Conservation (phyloP, 768 basidiomycete species). For the Pleurotus cornucopiae region DNA sequence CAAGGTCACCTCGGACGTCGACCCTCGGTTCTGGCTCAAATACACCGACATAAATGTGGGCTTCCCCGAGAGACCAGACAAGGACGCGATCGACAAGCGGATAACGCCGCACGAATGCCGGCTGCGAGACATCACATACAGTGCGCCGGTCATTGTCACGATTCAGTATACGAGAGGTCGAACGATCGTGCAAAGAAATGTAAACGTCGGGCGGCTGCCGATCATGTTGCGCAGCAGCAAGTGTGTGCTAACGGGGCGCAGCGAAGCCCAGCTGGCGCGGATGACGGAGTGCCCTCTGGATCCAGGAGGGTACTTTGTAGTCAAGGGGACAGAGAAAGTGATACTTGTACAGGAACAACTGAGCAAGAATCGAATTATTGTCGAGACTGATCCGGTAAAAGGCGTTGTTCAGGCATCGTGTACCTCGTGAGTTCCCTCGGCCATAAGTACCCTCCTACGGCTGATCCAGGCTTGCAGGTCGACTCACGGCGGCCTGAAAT, state of each 20-base stretch:
- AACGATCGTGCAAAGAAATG: slow-evolving; percentile 81
- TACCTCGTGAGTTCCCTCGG: slow-evolving; percentile 69
- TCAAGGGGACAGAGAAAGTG: slow-evolving; percentile 99
- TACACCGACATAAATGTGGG: slow-evolving; percentile 95
- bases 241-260: slow-evolving; percentile 80
- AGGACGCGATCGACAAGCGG: slow-evolving; percentile 68
- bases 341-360: slow-evolving; percentile 98
- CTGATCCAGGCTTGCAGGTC: slow-evolving; percentile 41
- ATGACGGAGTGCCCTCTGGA: slow-evolving; percentile 98
- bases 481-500: slow-evolving; percentile 82
- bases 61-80: slow-evolving; percentile 85
- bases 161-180: slow-evolving; percentile 94
- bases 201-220: slow-evolving; percentile 87
- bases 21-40: slow-evolving; percentile 94
- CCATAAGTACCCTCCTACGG: not conserved
- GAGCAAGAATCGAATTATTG: slow-evolving; percentile 98
- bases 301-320: slow-evolving; percentile 99
- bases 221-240: slow-evolving; percentile 97
- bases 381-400: slow-evolving; percentile 89
- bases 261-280: slow-evolving; percentile 78
- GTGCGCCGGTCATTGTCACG: slow-evolving; percentile 88
- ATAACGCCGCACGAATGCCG: slow-evolving; percentile 98
- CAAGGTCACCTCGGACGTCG: slow-evolving; percentile 94
- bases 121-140: slow-evolving; percentile 91
- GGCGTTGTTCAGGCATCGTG: slow-evolving; percentile 92